These are phyloP conservation scores for Ramalina intermedia DNA, from an alignment of 495 filamentous ascomycete species.

Conservation along the genomic window DNA sequence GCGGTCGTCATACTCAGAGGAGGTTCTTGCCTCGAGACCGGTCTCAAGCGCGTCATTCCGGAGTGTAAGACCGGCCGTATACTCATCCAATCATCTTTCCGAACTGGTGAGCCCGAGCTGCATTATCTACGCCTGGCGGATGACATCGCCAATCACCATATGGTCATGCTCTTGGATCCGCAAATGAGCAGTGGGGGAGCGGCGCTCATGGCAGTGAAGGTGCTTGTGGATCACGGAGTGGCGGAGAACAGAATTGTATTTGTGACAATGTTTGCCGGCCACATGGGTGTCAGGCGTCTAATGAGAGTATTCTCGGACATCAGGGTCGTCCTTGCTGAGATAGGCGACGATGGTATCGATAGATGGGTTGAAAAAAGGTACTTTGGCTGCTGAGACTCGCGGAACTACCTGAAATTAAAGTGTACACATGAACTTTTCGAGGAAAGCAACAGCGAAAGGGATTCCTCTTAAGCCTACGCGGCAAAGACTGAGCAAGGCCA, in stretches of 20 bases:
- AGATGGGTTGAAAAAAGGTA: constrained; percentile 77
- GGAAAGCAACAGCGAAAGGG: too few species aligned
- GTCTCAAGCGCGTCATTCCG: constrained; percentile 73
- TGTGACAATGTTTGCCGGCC: constrained; percentile 75
- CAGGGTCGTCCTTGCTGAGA: constrained; percentile 64
- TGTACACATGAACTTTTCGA: too few species aligned
- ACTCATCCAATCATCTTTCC: constrained; percentile 75
- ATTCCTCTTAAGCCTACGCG: too few species aligned
- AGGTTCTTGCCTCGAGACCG: constrained; percentile 74
- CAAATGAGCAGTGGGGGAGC: constrained; percentile 91
- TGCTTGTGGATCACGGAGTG: constrained; percentile 91
- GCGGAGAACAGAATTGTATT: constrained; percentile 70
- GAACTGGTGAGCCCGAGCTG: constrained; percentile 78
- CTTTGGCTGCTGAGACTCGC: constrained; percentile 48
- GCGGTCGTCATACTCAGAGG: constrained; percentile 82
- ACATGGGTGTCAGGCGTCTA: constrained; percentile 64
- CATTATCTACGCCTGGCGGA: constrained; percentile 70
- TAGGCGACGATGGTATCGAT: constrained; percentile 60
- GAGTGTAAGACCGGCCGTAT: constrained; percentile 82
- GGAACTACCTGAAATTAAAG: too few species aligned
- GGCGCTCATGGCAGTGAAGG: constrained; percentile 89
- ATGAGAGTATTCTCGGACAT: constrained; percentile 77
- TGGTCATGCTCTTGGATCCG: constrained; percentile 75
- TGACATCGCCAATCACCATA: constrained; percentile 53
- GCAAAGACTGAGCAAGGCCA: too few species aligned